Base-by-base conservation (phyloP, 176 grass and related monocot genomes). In the Hyparrhenia diplandra region DNA sequence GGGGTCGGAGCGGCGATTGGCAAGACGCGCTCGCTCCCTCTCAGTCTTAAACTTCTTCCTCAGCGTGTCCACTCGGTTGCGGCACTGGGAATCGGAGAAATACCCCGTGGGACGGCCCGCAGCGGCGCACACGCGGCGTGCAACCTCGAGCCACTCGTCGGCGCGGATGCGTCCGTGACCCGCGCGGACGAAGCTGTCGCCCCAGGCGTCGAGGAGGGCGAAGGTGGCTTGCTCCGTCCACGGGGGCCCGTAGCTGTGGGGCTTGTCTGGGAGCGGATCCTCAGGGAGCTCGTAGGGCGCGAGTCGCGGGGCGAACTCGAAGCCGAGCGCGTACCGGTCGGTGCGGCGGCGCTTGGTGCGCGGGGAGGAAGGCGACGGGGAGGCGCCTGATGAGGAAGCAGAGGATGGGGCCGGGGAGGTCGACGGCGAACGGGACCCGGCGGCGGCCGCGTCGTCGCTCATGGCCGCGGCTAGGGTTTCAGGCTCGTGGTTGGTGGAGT, bases 191-290 rank as follows among this genome's bases (percentile, higher is more conserved):
- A 89, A 98, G 41, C 88, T 78, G 20, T 95, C 88, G 28, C 92
- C 95, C 95, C 90, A 98, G 28, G 95, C 86, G 51, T 92, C 80
- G 25, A 98, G 88, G 67, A 95, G 81, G 25, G 82, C 90, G 36
- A 95, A 95, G 81, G 95, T 95, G 76, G 95, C 86, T n/a, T 59
- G 67, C 58, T 95, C 91, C 21, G 92, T 86, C 95, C 95, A 98
- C 27, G 88, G 87, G 0, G 84, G 64, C n/a, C 36, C 39, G 25
- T 62, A 21, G 36, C 83, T 76, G 8, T 64, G 47, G 30, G 27
- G 7, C 25, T 24, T 57, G 54, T 24, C 54, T 21, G 54, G 3
- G 54, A 47, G 45, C 3, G 45, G 45, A 6, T 47, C 45, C 49
- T 21, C 49, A 6, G 52, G 31, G 31, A 32, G 31, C 31, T 32